Base-by-base conservation (phyloP, 371 early-diverging fungal genomes). In the Mucor indicus region DNA sequence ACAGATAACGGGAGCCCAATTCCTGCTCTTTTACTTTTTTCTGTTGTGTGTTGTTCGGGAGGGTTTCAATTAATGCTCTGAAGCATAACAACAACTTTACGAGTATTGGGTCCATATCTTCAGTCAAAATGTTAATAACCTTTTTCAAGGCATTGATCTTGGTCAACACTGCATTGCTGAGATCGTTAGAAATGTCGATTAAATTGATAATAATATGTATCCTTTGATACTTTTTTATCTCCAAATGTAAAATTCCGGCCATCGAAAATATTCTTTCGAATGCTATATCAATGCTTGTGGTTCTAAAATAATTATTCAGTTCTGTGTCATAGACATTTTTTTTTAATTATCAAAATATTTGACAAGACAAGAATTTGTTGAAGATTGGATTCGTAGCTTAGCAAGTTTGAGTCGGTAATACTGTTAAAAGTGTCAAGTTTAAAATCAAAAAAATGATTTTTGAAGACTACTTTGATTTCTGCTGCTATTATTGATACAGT, bases 21-120 rank as follows among this genome's bases (percentile, higher is more conserved):
- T 49, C 40, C 39, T 49, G 1, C 35, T 49, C 49, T 25, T 40
- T 30, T 31, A 33, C 40, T 40, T 41, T 49, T 32, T 39, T 49
- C 16, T 41, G 40, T 33, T 49, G 49, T 31, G 3, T 39, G 24
- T 40, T 41, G 24, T 3, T 32, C 1, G 49, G 49, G 33, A 49
- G 49, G 15, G 49, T 38, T 43, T 51, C 44, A 37, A 43, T 32
- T 38, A 51, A 38, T 37, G 51, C 30, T 43, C 38, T 44, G 38
- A 51, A 51, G n/a, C 48, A 48, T 48, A 31, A 13, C 21, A 48
- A 39, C 20, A 48, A 30, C 31, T 48, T 48, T 30, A 40, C 40
- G 21, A 48, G 48, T 38, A 48, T 48, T 4, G 48, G 48, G 39
- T 48, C 48, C 40, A 48, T 39, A 22, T 48, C 30, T 12, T 48